Percentiles rank a stretch among this genome's conserved stretches.
Conservation (phyloP, 1,284 basidiomycete species). For the Ceratobasidium sp. region DNA sequence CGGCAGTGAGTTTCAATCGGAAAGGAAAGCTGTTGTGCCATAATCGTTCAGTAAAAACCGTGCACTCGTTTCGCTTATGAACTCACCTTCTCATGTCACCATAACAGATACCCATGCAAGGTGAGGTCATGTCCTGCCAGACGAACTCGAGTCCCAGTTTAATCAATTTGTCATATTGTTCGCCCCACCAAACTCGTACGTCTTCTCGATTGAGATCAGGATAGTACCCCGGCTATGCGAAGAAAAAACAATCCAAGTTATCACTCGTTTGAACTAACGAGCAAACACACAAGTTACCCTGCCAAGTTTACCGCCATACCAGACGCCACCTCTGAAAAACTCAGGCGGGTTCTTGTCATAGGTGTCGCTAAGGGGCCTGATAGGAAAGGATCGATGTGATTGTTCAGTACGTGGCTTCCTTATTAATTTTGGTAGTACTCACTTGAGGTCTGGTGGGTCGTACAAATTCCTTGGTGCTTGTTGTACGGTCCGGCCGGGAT, state of each 20-base stretch:
- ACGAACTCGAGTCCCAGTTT: slow-evolving; percentile 44
- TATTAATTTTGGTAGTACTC: too few relatives aligned
- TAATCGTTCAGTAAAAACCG: too few relatives aligned
- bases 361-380: background rate
- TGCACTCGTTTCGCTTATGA: too few relatives aligned
- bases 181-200: slow-evolving; percentile 44
- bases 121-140: slow-evolving; percentile 47
- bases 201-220: slow-evolving; percentile 40
- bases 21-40: slow-evolving; percentile 44
- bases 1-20: slow-evolving; percentile 26
- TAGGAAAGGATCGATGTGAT: too few relatives aligned
- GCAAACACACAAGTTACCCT: slow-evolving; percentile 11
- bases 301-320: slow-evolving; percentile 39
- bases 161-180: slow-evolving; percentile 43
- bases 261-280: background rate
- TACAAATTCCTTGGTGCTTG: too few relatives aligned
- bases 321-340: slow-evolving; percentile 45
- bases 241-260: background rate
- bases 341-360: slow-evolving; percentile 33
- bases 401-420: too few relatives aligned
- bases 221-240: slow-evolving; percentile 42
- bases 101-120: slow-evolving; percentile 43
- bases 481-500: too few relatives aligned
- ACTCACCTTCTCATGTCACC: slow-evolving; percentile 44
- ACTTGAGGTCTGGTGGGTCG: too few relatives aligned